A percentile compares a stretch with the other conserved stretches of the same genome.
These are phyloP conservation scores for Eutrema heterophyllum DNA, from an alignment of 345 rosid genomes.

Conservation along the genomic window DNA sequence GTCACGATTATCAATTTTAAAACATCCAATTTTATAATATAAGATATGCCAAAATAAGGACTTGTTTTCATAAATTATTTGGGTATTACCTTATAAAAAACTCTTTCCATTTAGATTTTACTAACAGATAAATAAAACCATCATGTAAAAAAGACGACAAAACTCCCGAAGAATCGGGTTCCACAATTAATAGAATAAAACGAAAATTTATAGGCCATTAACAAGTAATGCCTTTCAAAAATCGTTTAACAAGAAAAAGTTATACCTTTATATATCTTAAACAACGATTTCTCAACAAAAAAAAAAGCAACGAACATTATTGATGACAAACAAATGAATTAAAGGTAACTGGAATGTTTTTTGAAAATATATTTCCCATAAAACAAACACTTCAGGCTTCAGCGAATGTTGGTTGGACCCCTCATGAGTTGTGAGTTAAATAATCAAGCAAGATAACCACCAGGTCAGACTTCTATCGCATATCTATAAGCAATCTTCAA, in stretches of 20 bases:
- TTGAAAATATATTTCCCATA: background rate
- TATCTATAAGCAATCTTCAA: background rate
- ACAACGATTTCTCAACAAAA: too few species aligned
- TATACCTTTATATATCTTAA: background rate
- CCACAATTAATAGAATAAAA: background rate
- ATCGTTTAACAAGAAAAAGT: too few species aligned
- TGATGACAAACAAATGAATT: background rate
- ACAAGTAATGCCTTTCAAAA: background rate
- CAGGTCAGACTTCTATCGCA: background rate
- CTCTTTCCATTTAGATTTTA: background rate
- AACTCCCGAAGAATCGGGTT: slow-evolving; percentile 9
- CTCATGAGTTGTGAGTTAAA: background rate
- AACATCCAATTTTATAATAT: too few species aligned
- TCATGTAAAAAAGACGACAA: background rate
- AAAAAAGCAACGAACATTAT: background rate
- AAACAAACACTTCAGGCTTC: slow-evolving; percentile 6
- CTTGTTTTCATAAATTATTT: slow-evolving; percentile 6
- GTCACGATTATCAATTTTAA: too few species aligned
- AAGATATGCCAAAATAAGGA: background rate
- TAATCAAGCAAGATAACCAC: background rate
- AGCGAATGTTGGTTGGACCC: background rate
- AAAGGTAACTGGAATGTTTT: background rate
- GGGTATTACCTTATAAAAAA: background rate
- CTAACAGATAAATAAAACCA: background rate
- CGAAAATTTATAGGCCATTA: background rate